These are phyloP conservation scores for Gastrolobium bilobum DNA, from an alignment of 306 rosid genomes.

Conservation along the genomic window DNA sequence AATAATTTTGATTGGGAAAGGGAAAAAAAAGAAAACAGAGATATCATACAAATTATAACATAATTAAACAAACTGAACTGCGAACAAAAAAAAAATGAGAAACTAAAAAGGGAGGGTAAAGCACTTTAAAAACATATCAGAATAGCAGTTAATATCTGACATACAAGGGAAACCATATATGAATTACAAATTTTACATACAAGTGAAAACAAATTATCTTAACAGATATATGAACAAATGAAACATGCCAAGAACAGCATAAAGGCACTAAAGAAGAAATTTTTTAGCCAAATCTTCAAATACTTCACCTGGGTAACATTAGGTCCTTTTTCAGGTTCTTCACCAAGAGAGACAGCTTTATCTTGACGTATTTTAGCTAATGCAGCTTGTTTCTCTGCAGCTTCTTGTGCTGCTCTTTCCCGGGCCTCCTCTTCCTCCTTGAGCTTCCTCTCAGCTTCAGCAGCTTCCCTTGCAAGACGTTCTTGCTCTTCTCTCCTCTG, in stretches of 20 bases:
- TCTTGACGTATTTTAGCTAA: conserved; percentile 80
- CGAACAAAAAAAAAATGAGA: background rate
- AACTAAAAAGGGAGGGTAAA: background rate
- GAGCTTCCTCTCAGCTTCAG: conserved; percentile 88
- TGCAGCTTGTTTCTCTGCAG: conserved; percentile 87
- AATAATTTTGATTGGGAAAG: conserved; percentile 28
- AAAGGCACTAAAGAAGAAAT: conserved; percentile 15
- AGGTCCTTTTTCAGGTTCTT: conserved; percentile 95
- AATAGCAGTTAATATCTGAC: background rate
- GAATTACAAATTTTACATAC: background rate
- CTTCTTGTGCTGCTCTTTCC: conserved; percentile 90
- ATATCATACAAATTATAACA: conserved; percentile 29
- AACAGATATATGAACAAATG: conserved; percentile 11
- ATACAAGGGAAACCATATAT: background rate
- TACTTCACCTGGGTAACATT: conserved; percentile 82
- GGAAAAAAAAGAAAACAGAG: background rate
- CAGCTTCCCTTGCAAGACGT: conserved; percentile 93
- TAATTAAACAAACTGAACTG: conserved; percentile 19
- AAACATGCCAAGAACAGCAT: conserved; percentile 16
- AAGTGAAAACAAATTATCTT: conserved; percentile 8
- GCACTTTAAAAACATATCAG: background rate
- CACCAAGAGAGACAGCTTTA: conserved; percentile 88
- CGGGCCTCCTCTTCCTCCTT: conserved; percentile 92
- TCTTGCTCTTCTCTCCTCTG: conserved; percentile 95
- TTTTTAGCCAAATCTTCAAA: conserved; percentile 26